Conservation (phyloP, 176 grass and related monocot genomes). For the Metroxylon sagu region DNA sequence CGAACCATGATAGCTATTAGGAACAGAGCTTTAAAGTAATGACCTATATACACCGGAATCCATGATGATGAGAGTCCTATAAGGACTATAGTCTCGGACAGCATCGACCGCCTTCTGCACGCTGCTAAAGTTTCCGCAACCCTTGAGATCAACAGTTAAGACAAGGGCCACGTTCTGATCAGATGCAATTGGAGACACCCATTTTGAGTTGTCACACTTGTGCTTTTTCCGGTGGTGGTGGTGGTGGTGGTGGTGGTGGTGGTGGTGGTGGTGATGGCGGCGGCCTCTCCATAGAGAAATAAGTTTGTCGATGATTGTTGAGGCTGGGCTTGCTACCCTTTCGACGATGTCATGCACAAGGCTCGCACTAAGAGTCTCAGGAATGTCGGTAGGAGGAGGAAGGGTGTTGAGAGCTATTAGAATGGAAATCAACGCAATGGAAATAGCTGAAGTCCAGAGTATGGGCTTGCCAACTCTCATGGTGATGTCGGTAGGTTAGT, state of each 20-base stretch:
- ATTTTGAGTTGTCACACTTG: constrained; percentile 34
- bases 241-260: constrained; percentile 1
- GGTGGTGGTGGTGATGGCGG: constrained; percentile 5
- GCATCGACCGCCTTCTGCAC: constrained; percentile 69
- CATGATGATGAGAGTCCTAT: constrained; percentile 48
- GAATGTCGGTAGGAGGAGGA: constrained; percentile 6
- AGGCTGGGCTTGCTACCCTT: not conserved
- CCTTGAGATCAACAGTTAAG: constrained; percentile 49
- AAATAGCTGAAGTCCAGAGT: constrained; percentile 37
- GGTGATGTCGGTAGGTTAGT: not conserved
- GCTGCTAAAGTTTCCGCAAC: constrained; percentile 67
- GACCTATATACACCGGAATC: constrained; percentile 54
- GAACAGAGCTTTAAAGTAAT: not conserved
- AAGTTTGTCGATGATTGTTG: constrained; percentile 8
- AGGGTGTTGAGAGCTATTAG: constrained; percentile 34
- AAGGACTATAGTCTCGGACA: constrained; percentile 34
- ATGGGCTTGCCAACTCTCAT: constrained; percentile 20
- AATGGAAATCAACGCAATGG: constrained; percentile 41
- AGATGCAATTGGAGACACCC: constrained; percentile 32
- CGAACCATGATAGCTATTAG: too few species aligned
- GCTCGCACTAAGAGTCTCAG: not conserved
- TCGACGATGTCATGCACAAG: not conserved
- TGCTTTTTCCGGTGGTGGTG: constrained; percentile 9
- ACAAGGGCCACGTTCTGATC: constrained; percentile 51
- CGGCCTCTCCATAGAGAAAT: not conserved